phyloP scores from a whole-genome alignment of 108 stramenopile genomes.

The Skeletonema menzelii region DNA sequence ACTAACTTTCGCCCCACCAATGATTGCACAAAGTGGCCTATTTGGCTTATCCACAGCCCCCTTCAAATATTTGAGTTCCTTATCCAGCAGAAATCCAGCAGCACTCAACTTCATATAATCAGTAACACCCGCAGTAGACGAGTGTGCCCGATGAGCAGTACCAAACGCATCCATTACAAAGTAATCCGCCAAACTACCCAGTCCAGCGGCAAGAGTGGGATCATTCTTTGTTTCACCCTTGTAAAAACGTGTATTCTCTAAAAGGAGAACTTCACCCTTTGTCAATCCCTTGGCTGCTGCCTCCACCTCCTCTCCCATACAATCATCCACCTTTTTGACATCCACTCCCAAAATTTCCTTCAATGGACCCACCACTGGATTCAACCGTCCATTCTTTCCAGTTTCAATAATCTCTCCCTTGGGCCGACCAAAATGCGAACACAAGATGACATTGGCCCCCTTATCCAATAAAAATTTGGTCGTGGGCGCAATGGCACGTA shows the following conservation, averaged over 20 bases:
- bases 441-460: constrained; percentile 90
- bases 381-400: constrained; percentile 87
- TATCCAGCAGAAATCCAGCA: constrained; percentile 88
- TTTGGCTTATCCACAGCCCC: constrained; percentile 95
- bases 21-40: constrained; percentile 96
- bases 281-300: constrained; percentile 63
- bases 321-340: constrained; percentile 77
- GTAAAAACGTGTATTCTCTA: constrained; percentile 98
- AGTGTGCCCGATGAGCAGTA: constrained; percentile 98
- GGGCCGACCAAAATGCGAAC: constrained; percentile 88
- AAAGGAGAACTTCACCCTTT: constrained; percentile 83
- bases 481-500: constrained; percentile 88
- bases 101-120: constrained; percentile 73
- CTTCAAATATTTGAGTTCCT: constrained; percentile 97
- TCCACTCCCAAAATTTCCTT: constrained; percentile 63
- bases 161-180: constrained; percentile 99
- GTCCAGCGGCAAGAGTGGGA: constrained; percentile 65
- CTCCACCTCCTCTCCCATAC: constrained; percentile 93
- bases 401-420: constrained; percentile 92
- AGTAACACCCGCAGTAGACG: constrained; percentile 94
- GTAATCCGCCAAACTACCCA: constrained; percentile 90
- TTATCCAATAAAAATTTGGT: constrained; percentile 84
- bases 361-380: constrained; percentile 75
- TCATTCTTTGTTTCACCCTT: constrained; percentile 90
- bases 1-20: constrained; percentile 99